Conservation (phyloP, 805 yeast genomes). For the Torulaspora franciscae region DNA sequence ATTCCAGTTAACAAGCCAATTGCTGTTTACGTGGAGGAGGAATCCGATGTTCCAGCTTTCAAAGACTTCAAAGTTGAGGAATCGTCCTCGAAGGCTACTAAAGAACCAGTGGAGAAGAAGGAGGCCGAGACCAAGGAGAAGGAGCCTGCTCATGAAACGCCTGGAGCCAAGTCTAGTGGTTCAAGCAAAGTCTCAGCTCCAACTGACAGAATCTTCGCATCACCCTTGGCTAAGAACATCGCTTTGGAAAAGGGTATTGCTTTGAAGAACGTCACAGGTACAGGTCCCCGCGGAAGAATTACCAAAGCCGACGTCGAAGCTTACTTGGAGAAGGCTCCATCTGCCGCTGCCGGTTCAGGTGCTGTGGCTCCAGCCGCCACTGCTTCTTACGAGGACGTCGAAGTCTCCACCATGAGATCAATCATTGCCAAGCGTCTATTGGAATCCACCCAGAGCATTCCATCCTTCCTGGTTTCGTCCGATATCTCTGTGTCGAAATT, state of each 20-base stretch:
- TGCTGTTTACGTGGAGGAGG: conserved; percentile 91
- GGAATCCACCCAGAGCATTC: conserved; percentile 79
- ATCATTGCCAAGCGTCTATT: conserved; percentile 86
- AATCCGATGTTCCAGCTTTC: conserved; percentile 80
- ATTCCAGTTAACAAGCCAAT: conserved; percentile 92
- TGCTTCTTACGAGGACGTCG: conserved; percentile 71
- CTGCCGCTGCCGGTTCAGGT: conserved; percentile 38
- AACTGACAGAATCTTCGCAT: conserved; percentile 76
- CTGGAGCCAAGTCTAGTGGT: conserved; percentile 12
- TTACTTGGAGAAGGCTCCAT: conserved; percentile 41
- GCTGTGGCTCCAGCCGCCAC: conserved; percentile 45
- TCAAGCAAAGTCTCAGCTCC: conserved; percentile 40
- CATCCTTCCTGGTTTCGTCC: conserved; percentile 89
- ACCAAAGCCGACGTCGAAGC: conserved; percentile 84
- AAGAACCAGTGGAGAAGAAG: conserved; percentile 33
- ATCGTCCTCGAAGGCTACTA: conserved; percentile 35
- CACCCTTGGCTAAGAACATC: conserved; percentile 89
- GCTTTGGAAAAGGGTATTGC: conserved; percentile 91
- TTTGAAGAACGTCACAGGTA: conserved; percentile 76
- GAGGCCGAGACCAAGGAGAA: conserved; percentile 25
- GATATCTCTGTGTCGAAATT: conserved; percentile 82
- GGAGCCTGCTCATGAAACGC: conserved; percentile 17
- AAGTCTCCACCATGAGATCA: conserved; percentile 87
- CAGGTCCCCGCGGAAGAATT: conserved; percentile 96
- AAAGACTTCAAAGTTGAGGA: conserved; percentile 84